Evolutionary conservation across 192 early-diverging fungal genomes (phyloP).

Genomic region (Spizellomyces sp.): DNA sequence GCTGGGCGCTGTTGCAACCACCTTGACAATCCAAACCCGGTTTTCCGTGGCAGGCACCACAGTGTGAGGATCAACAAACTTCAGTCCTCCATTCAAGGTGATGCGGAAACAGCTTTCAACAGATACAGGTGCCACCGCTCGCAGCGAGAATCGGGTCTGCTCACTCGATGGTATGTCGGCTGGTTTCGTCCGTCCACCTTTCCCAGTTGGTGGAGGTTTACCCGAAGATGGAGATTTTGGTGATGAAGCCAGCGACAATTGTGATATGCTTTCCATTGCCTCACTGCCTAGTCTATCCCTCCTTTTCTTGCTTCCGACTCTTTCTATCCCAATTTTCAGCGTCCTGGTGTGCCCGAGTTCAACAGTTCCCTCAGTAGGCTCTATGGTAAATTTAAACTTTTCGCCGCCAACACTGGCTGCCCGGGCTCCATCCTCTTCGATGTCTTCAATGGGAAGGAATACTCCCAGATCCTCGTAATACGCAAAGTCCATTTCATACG

Average conservation of each 20-base stretch:
- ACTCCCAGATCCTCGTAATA: conserved; percentile 28
- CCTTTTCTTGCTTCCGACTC: not conserved
- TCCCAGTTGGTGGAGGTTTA: not conserved
- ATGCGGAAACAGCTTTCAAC: conserved; percentile 49
- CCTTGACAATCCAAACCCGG: conserved; percentile 31
- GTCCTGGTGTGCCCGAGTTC: conserved; percentile 38
- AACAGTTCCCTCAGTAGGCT: conserved; percentile 39
- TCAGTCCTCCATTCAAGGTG: conserved; percentile 42
- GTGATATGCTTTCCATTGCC: not conserved
- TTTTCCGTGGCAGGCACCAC: conserved; percentile 23
- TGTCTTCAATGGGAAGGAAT: conserved; percentile 21
- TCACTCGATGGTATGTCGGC: not conserved
- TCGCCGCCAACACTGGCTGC: not conserved
- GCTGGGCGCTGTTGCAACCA: conserved; percentile 13
- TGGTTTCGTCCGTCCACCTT: not conserved
- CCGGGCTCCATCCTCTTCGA: not conserved
- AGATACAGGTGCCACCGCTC: conserved; percentile 20
- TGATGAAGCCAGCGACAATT: not conserved
- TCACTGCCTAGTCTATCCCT: not conserved
- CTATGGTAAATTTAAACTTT: conserved; percentile 24
- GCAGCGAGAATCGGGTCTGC: not conserved
- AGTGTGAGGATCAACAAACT: conserved; percentile 37
- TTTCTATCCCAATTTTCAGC: conserved; percentile 30
- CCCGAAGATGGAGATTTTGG: not conserved
- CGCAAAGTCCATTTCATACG: conserved; percentile 32